These are phyloP conservation scores for Daldinia sp. DNA, from an alignment of 2,329 filamentous ascomycete genomes.

Conservation along the genomic window DNA sequence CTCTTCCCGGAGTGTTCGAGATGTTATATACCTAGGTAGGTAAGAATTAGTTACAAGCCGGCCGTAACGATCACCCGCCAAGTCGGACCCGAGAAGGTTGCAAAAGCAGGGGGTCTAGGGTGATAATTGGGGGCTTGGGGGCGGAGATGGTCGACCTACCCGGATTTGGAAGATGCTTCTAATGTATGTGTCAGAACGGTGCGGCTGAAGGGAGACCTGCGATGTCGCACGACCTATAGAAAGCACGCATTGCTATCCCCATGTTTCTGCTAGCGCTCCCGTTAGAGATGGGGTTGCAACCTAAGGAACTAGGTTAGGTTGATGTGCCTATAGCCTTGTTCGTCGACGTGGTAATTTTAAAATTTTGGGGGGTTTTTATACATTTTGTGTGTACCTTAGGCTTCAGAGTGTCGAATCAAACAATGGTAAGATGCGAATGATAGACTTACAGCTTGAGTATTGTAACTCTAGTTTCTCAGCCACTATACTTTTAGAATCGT, in stretches of 20 bases:
- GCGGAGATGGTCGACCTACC: not conserved
- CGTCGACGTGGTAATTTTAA: not conserved
- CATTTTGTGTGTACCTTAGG: no score
- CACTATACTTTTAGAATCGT: not conserved
- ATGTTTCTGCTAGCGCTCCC: not conserved
- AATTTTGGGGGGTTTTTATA: not conserved
- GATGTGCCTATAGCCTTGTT: not conserved
- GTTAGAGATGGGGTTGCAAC: not conserved
- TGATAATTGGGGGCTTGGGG: no score
- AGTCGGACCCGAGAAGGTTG: no score
- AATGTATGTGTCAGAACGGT: not conserved
- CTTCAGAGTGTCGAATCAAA: no score
- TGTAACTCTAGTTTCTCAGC: not conserved
- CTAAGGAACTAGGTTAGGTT: not conserved
- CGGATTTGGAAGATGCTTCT: not conserved
- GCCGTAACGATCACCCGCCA: no score
- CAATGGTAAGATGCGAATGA: no score
- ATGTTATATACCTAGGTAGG: no score
- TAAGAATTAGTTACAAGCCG: no score
- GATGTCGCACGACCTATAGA: not conserved
- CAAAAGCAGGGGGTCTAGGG: no score
- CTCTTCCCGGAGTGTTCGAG: no score
- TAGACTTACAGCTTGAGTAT: no score
- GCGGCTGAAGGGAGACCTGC: not conserved
- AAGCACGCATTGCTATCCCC: not conserved